Percentiles rank a stretch among this genome's conserved stretches.
These are phyloP conservation scores for Neurospora sp. DNA, from an alignment of 495 filamentous ascomycete species.

Conservation along the genomic window DNA sequence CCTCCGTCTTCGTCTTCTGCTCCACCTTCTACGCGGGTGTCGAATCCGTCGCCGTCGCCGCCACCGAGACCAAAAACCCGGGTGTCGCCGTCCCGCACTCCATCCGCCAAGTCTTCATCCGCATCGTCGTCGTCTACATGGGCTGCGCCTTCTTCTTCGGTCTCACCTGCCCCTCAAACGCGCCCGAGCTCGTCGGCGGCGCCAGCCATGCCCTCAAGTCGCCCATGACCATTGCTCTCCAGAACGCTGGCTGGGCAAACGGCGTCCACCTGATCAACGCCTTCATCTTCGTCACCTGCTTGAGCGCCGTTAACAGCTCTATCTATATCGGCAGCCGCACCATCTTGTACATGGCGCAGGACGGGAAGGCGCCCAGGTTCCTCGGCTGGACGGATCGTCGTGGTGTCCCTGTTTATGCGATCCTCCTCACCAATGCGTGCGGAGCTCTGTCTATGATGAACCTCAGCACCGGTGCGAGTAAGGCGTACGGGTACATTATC, in stretches of 20 bases:
- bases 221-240: constrained; percentile 53
- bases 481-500: constrained; percentile 42
- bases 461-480: constrained; percentile 46
- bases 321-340: constrained; percentile 60
- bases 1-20: constrained; percentile 52
- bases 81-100: constrained; percentile 58
- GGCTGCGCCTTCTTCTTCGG: constrained; percentile 63
- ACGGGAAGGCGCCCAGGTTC: constrained; percentile 53
- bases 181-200: constrained; percentile 38
- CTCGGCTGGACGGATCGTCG: constrained; percentile 52
- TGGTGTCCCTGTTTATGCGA: constrained; percentile 55
- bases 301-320: constrained; percentile 60
- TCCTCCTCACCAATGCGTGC: constrained; percentile 52
- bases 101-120: constrained; percentile 66
- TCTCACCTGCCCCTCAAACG: constrained; percentile 42
- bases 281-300: constrained; percentile 58
- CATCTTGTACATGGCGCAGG: constrained; percentile 55
- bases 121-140: constrained; percentile 68
- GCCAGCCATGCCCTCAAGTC: constrained; percentile 37
- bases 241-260: constrained; percentile 43
- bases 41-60: constrained; percentile 63
- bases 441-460: constrained; percentile 61
- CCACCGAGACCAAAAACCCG: constrained; percentile 65
- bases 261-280: constrained; percentile 61
- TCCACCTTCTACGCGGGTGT: constrained; percentile 67